Evolutionary conservation across 768 basidiomycete genomes (phyloP), one percentile per base, ranked within the genome.

Genomic region (Butyriboletus loyo): DNA sequence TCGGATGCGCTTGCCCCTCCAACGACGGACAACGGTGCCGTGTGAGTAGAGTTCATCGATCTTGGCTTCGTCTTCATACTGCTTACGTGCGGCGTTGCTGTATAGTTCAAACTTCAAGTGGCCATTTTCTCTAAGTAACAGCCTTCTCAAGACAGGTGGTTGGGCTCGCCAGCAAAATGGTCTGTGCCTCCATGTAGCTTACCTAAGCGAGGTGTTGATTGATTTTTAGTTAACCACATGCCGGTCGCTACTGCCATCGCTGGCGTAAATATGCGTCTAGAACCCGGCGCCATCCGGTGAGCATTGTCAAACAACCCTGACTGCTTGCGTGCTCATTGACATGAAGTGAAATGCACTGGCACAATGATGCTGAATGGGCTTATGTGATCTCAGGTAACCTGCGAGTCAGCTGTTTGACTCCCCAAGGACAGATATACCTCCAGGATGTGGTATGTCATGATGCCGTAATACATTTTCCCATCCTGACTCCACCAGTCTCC

Each of bases 101-200:
- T 28, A 30, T 47, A 76, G 72, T 1, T 46, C 53, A 0, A 85
- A 84, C 56, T 74, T 75, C 54, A 86, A 85, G 59, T 86, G 85
- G 85, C 78, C 84, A 0, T 82, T 85, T 61, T 72, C 77, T 43
- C 63, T 83, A 21, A 84, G 83, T 54, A 82, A 83, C 59, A 84
- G 75, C 59, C 79, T 82, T 31, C 57, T 86, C 7, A 76, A 78
- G 47, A 72, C 74, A 5, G 85, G 84, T n/a, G 85, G 85, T 2
- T 86, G 84, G 83, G 79, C 84, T 27, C 75, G 83, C 41, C 75
- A 83, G 60, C 78, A 85, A 63, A 86, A 82, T 55, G 54, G 84
- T 79, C 46, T 19, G 75, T 63, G 6, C 2, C 41, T 11, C 10
- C 11, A 8, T n/a, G 17, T 10, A 0, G 9, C 5, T 4, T 19